phyloP scores from a whole-genome alignment of 441 rosid species.

The Gossypium davidsonii region DNA sequence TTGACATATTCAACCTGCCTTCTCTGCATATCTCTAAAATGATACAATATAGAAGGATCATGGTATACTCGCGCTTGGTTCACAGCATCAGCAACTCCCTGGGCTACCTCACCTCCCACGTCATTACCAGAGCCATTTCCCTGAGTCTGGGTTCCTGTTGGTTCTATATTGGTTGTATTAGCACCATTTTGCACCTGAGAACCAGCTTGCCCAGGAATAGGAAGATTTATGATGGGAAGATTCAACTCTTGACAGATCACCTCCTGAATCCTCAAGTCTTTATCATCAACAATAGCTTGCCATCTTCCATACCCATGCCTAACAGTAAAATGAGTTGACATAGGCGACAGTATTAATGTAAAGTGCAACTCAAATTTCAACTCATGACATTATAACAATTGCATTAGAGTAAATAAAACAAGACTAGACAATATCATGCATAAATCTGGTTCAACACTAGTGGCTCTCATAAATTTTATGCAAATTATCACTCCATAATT shows the following conservation, averaged over 20 bases:
- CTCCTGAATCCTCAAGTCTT: slow-evolving; percentile 80
- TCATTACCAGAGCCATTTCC: slow-evolving; percentile 49
- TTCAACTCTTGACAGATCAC: slow-evolving; percentile 83
- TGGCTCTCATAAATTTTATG: not conserved
- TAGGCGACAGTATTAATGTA: not conserved
- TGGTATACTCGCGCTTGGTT: slow-evolving; percentile 42
- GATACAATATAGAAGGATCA: slow-evolving; percentile 49
- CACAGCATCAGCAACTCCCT: slow-evolving; percentile 41
- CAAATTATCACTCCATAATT: not conserved
- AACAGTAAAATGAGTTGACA: slow-evolving; percentile 11
- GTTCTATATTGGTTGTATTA: slow-evolving; percentile 37
- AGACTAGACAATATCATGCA: not conserved
- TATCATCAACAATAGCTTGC: slow-evolving; percentile 98
- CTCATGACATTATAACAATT: not conserved
- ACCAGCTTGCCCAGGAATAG: slow-evolving; percentile 57
- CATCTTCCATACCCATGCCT: slow-evolving; percentile 99
- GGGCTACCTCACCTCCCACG: slow-evolving; percentile 37
- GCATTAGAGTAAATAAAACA: slow-evolving; percentile 1
- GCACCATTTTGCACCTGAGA: slow-evolving; percentile 63
- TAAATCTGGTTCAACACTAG: not conserved
- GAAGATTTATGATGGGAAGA: slow-evolving; percentile 60
- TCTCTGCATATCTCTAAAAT: slow-evolving; percentile 90
- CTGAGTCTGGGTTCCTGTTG: slow-evolving; percentile 42
- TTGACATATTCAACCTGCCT: slow-evolving; percentile 89
- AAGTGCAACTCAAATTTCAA: not conserved